Evolutionary conservation across 2,329 filamentous ascomycete species (phyloP), one percentile per base, ranked within the genome.

Genomic region (Chaetomium sp.): DNA sequence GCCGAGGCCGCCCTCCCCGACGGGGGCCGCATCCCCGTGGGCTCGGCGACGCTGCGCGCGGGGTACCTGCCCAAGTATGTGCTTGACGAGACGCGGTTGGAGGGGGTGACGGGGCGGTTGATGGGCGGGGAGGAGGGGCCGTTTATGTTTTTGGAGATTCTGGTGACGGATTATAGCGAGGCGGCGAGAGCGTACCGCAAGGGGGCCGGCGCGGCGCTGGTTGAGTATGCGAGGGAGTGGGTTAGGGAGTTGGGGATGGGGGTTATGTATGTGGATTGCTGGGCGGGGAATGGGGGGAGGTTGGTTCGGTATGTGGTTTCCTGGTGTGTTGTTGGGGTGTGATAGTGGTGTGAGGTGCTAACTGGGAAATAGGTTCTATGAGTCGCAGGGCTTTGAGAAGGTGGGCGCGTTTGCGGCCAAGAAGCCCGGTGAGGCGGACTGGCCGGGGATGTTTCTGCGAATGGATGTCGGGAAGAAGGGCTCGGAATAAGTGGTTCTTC

Each of bases 271-370:
- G 63, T 65, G 58, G 63, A 65, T 25, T 65, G 63, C 13, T 62
- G 63, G 63, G 63, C 63, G 54, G 63, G 63, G 59, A 65, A 65
- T 65, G 63, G 31, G 3, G 63, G 27, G 38, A 65, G 55, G 49
- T 50, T 65, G 54, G 55, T 62, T 2, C 38, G 55, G 63, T 60
- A 65, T 19, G 58, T 55, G 1, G 3, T 51, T 57, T 51, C 55
- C 23, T 57, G 16, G 23, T n/a, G 19, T 12, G 13, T 13, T 4
- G 16, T 3, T 9, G 33, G 42, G 25, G 10, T 25, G 47, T 19
- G 5, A 13, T 49, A 31, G 38, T 21, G 38, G n/a, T 35, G 38
- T 7, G 42, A 25, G 31, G 12, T 53, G 47, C 55, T 63, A n/a
- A 63, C 25, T 25, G 3, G 38, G 19, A 54, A 6, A 54, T 21